Evolutionary conservation across 73 alveolate genomes (phyloP).

Genomic region (Paramecium sexaurelia): DNA sequence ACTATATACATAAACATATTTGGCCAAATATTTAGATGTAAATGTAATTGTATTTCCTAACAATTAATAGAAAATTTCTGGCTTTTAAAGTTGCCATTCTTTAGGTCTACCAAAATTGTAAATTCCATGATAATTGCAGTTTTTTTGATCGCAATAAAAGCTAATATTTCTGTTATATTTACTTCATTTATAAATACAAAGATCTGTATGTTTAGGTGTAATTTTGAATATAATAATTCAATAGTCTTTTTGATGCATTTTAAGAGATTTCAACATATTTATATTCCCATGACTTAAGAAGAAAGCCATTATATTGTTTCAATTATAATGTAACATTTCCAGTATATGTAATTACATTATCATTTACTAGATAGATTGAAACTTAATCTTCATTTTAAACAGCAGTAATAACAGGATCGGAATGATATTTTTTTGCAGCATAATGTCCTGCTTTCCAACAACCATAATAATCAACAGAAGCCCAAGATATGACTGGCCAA

Average conservation of each 20-base stretch:
- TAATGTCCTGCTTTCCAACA: constrained; percentile 89
- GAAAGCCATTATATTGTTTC: neutral
- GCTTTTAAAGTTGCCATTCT: neutral
- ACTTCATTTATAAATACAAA: constrained; percentile 7
- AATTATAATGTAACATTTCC: constrained; percentile 13
- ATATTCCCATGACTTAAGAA: neutral
- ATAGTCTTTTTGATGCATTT: neutral
- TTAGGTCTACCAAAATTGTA: constrained; percentile 37
- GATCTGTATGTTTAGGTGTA: neutral
- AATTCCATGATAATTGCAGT: constrained; percentile 22
- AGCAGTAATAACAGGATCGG: neutral
- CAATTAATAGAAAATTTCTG: neutral
- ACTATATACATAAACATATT: constrained; percentile 11
- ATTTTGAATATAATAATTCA: neutral
- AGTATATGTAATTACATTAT: neutral
- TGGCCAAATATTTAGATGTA: neutral
- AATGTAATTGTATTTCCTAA: neutral
- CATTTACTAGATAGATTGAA: neutral
- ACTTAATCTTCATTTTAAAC: neutral
- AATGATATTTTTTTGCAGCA: constrained; percentile 42
- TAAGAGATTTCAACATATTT: neutral
- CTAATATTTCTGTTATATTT: neutral
- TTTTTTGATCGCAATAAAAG: neutral
- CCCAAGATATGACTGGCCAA: constrained; percentile 96
- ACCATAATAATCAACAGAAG: constrained; percentile 92